A percentile compares a stretch with the other conserved stretches of the same genome.
Evolutionary conservation across 768 basidiomycete species (phyloP).

Genomic region (Psilocybe tampanensis): DNA sequence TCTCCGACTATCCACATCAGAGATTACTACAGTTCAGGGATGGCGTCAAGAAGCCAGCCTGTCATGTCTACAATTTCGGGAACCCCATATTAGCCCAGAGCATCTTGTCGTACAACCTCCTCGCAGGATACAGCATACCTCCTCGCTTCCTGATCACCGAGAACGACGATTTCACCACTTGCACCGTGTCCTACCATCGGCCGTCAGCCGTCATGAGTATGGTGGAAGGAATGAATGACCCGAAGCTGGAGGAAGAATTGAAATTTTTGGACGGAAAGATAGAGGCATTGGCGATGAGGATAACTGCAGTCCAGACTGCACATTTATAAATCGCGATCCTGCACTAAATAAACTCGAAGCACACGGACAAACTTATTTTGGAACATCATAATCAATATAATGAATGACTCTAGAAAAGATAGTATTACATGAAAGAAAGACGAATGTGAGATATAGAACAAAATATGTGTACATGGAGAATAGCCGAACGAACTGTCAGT

Average conservation of each 20-base stretch:
- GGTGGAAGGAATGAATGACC: slow-evolving; percentile 22
- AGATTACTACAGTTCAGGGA: slow-evolving; percentile 37
- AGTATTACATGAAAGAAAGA: background rate
- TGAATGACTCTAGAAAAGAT: background rate
- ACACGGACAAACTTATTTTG: background rate
- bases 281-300: slow-evolving; percentile 38
- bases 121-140: slow-evolving; percentile 45
- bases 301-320: slow-evolving; percentile 26
- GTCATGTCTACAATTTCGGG: slow-evolving; percentile 48
- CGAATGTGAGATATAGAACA: background rate
- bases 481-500: background rate
- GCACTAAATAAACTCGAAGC: background rate
- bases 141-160: slow-evolving; percentile 46
- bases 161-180: slow-evolving; percentile 37
- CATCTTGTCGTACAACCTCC: slow-evolving; percentile 43
- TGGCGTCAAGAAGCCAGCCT: slow-evolving; percentile 26
- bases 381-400: background rate
- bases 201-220: slow-evolving; percentile 48
- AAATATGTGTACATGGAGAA: slow-evolving; percentile 1
- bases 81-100: slow-evolving; percentile 53
- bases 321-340: slow-evolving; percentile 1
- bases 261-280: slow-evolving; percentile 45
- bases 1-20: slow-evolving; percentile 38
- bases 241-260: slow-evolving; percentile 33
- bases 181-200: slow-evolving; percentile 46